Base-by-base conservation (phyloP, 2,329 filamentous ascomycete species). In the Alternaria hordeiaustralica region DNA sequence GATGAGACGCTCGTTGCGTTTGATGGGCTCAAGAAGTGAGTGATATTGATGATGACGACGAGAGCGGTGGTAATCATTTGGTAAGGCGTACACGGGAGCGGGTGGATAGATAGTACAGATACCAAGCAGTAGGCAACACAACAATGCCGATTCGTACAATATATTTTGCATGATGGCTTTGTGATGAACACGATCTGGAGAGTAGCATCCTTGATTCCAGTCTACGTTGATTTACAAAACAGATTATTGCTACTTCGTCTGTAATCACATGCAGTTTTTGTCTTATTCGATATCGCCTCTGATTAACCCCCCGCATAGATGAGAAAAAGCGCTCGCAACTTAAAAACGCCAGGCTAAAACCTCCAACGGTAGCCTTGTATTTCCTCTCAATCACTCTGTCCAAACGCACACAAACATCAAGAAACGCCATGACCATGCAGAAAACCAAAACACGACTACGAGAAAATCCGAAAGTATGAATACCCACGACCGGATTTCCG, bases 51-150 rank as follows among this genome's bases (percentile, higher is more conserved):
- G 46, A 46, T 20, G 50, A 30, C 43, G 13, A 11, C 4, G 21
- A n/a, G 33, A 30, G 23, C 15, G 45, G 54, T 30, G 33, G 47
- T 64, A 61, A 64, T 62, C n/a, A 63, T 55, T 44, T 6, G 55
- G 55, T 50, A 58, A 20, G 33, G 36, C 25, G 45, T 15, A 6
- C 28, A 20, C n/a, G 36, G 26, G 23, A 41, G 46, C 20, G 12
- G 44, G 33, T 21, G 13, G 50, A 53, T 53, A 61, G 30, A 49
- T 50, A 55, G 41, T 28, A 55, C 53, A 61, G 62, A 64, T 64
- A 62, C 62, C 58, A 64, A 56, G 55, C 55, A 64, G 43, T 46
- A 58, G 58, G 58, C 62, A 62, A n/a, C 23, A 20, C 9, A 45
- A 36, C 20, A 47, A 55, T 36, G 20, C 49, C 58, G 25, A 43